These are phyloP conservation scores for Fusarium camptoceras DNA, from an alignment of 2,329 filamentous ascomycete genomes.

Conservation along the genomic window DNA sequence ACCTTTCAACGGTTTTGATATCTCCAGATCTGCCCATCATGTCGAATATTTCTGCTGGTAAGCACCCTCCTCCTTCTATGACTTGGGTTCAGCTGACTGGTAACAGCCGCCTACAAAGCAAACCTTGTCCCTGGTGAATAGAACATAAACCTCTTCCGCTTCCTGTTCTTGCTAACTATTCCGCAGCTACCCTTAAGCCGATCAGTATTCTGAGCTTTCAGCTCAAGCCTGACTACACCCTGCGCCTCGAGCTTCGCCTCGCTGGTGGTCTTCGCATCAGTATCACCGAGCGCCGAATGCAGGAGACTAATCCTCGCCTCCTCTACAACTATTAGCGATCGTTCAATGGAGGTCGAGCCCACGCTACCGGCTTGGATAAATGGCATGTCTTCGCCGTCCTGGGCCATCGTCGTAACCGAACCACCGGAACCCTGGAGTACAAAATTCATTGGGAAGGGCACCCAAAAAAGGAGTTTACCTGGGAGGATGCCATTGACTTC, in stretches of 20 bases:
- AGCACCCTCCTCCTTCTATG: background rate
- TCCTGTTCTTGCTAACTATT: background rate
- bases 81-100: background rate
- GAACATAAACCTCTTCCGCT: background rate
- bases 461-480: background rate
- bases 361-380: background rate
- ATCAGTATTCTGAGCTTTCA: background rate
- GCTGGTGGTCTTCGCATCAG: background rate
- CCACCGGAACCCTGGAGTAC: background rate
- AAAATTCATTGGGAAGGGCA: background rate
- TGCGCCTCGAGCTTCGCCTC: background rate
- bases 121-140: background rate
- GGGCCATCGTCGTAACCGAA: accelerated
- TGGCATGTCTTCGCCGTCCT: background rate
- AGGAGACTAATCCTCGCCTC: accelerated
- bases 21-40: background rate
- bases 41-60: background rate
- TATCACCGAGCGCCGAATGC: background rate
- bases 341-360: background rate
- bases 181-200: background rate
- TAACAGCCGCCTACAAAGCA: background rate
- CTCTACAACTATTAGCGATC: background rate
- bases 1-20: background rate
- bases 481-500: background rate
- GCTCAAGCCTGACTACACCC: background rate